phyloP scores from a whole-genome alignment of 2,329 filamentous ascomycete species.

The Colletotrichum camelliae region DNA sequence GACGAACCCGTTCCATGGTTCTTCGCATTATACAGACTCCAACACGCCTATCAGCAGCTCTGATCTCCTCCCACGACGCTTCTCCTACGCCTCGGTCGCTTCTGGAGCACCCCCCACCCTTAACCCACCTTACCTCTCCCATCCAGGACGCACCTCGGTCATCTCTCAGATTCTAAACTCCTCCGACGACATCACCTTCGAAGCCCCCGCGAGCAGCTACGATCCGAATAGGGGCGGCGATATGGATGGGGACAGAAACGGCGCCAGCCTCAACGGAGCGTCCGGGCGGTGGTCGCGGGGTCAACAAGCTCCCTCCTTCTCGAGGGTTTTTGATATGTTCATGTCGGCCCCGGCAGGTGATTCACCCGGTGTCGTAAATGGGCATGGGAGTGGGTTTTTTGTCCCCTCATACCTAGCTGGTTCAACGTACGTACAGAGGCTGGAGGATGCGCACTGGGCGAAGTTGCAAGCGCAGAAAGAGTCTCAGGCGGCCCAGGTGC shows the following conservation, averaged over 20 bases:
- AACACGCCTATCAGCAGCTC: conserved; percentile 30
- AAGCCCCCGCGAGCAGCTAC: conserved; percentile 33
- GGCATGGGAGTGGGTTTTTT: conserved; percentile 64
- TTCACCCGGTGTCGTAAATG: conserved; percentile 23
- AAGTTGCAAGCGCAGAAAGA: conserved; percentile 59
- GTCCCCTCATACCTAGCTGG: conserved; percentile 82
- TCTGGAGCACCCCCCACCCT: conserved; percentile 41
- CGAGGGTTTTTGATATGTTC: conserved; percentile 58
- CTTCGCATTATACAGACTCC: conserved; percentile 37
- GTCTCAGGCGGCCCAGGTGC: conserved; percentile 45
- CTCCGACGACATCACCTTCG: conserved; percentile 41
- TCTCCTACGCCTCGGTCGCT: conserved; percentile 48
- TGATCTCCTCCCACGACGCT: conserved; percentile 37
- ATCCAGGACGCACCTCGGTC: conserved; percentile 41
- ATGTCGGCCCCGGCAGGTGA: conserved; percentile 34
- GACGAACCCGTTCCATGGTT: conserved; percentile 47
- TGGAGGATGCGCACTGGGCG: conserved; percentile 73
- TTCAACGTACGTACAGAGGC: conserved; percentile 77
- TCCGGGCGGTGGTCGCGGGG: conserved; percentile 22
- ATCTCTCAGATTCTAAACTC: conserved; percentile 63
- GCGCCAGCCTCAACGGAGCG: conserved; percentile 28
- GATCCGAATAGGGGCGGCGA: conserved; percentile 25
- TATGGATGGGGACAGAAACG: conserved; percentile 39
- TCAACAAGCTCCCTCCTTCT: conserved; percentile 49
- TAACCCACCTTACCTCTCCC: conserved; percentile 39